These are phyloP conservation scores for Claviceps maximensis DNA, from an alignment of 2,329 filamentous ascomycete species.

Conservation along the genomic window DNA sequence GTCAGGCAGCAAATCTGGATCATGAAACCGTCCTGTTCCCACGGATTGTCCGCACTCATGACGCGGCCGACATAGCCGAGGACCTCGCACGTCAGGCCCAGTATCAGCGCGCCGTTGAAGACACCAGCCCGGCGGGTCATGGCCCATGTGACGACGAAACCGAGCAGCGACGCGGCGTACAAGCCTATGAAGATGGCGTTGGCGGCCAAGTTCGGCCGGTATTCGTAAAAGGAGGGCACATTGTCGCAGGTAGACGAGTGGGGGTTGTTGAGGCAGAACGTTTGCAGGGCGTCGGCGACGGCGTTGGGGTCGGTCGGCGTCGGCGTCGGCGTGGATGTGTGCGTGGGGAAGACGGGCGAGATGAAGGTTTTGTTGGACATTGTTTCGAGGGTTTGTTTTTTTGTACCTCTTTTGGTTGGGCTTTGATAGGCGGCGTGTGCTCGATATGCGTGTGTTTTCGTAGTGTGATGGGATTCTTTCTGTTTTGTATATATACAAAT, in stretches of 20 bases:
- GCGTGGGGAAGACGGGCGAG: not conserved
- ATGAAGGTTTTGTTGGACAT: not conserved
- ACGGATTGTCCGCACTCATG: slow-evolving; percentile 40
- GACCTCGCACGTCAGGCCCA: slow-evolving; percentile 41
- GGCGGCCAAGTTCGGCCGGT: slow-evolving; percentile 34
- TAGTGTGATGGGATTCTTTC: not conserved
- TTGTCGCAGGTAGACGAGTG: slow-evolving; percentile 15
- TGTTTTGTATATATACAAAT: not conserved
- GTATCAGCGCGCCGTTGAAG: slow-evolving; percentile 39
- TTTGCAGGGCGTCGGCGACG: not conserved
- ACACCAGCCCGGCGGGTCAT: slow-evolving; percentile 32
- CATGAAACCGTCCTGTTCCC: slow-evolving; percentile 31
- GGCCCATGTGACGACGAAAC: slow-evolving; percentile 26
- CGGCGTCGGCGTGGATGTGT: not conserved
- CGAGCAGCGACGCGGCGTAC: slow-evolving; percentile 31
- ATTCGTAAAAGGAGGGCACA: slow-evolving; percentile 33
- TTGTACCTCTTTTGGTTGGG: too few relatives aligned
- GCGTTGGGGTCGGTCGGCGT: not conserved
- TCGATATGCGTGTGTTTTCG: too few relatives aligned
- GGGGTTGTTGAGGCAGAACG: slow-evolving; percentile 18
- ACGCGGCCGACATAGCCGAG: slow-evolving; percentile 47
- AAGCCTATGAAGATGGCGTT: slow-evolving; percentile 38
- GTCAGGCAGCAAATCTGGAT: slow-evolving; percentile 51
- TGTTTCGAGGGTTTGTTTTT: too few relatives aligned
- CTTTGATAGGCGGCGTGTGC: too few relatives aligned